phyloP scores from a whole-genome alignment of 306 rosid species.

The Vigna reflexopilosa region DNA sequence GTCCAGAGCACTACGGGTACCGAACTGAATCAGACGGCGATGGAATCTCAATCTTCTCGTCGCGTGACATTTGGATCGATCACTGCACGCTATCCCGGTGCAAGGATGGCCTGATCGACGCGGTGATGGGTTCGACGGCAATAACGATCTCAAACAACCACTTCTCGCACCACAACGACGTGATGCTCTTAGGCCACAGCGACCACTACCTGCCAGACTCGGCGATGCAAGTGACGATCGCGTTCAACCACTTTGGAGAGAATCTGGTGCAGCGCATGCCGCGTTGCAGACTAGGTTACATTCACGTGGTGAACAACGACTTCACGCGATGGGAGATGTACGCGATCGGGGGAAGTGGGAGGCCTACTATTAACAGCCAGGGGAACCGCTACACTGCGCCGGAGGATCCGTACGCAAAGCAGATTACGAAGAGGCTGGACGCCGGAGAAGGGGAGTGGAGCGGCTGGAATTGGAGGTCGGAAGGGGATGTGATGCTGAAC shows the following conservation, averaged over 20 bases:
- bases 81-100: constrained; percentile 88
- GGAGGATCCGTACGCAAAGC: constrained; percentile 60
- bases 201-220: constrained; percentile 71
- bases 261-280: constrained; percentile 90
- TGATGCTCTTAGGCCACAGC: constrained; percentile 88
- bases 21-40: constrained; percentile 89
- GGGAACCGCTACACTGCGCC: constrained; percentile 85
- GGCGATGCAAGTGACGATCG: constrained; percentile 89
- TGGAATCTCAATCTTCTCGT: constrained; percentile 77
- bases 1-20: constrained; percentile 74
- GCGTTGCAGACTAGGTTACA: constrained; percentile 79
- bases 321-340: constrained; percentile 92
- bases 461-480: constrained; percentile 86
- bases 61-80: constrained; percentile 84
- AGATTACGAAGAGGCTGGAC: constrained; percentile 83
- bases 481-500: constrained; percentile 81
- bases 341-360: constrained; percentile 87
- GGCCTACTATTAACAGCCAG: constrained; percentile 85
- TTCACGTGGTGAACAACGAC: constrained; percentile 89
- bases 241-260: constrained; percentile 90
- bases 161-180: constrained; percentile 88
- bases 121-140: constrained; percentile 89
- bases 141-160: constrained; percentile 83
- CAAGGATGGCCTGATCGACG: constrained; percentile 85
- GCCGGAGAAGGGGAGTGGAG: constrained; percentile 64